These are phyloP conservation scores for Phytophthora aleatoria DNA, from an alignment of 352 stramenopile species.

Conservation along the genomic window DNA sequence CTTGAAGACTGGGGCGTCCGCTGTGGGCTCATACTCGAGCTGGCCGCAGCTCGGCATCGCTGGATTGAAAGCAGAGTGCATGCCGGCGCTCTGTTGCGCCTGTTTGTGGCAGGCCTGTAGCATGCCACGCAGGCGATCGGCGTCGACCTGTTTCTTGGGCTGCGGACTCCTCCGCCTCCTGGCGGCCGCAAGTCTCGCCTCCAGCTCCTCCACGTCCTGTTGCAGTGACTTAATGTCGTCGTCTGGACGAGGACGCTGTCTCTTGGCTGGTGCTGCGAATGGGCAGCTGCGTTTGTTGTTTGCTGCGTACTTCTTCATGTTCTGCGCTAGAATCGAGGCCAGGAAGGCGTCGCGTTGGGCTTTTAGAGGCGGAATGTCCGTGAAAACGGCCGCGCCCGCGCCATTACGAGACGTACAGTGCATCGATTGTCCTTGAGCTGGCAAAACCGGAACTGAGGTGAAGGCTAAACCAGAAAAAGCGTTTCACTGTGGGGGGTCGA, in stretches of 20 bases:
- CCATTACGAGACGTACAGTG: constrained; percentile 30
- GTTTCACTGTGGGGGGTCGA: not conserved
- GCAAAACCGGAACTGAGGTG: constrained; percentile 30
- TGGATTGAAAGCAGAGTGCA: not conserved
- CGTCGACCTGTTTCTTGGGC: constrained; percentile 14
- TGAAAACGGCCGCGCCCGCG: constrained; percentile 20
- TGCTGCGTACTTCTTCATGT: constrained; percentile 21
- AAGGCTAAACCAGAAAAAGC: not conserved
- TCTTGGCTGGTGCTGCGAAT: constrained; percentile 9
- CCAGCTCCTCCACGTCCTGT: constrained; percentile 34
- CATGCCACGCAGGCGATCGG: constrained; percentile 15
- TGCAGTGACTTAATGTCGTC: constrained; percentile 30
- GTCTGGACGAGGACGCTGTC: constrained; percentile 8
- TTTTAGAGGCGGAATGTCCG: constrained; percentile 11
- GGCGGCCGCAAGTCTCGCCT: constrained; percentile 19
- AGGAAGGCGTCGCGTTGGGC: constrained; percentile 27
- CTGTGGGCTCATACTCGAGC: constrained; percentile 34
- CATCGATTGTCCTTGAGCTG: constrained; percentile 13
- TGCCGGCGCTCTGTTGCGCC: constrained; percentile 9
- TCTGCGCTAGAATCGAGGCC: constrained; percentile 27
- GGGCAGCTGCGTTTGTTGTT: constrained; percentile 28
- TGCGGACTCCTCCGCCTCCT: constrained; percentile 8
- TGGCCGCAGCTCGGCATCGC: constrained; percentile 1
- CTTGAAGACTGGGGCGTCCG: constrained; percentile 28
- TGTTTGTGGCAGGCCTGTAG: constrained; percentile 22